Percentiles rank a stretch among this genome's conserved stretches.
Conservation (phyloP, 768 basidiomycete species). For the Suillus subaureus region DNA sequence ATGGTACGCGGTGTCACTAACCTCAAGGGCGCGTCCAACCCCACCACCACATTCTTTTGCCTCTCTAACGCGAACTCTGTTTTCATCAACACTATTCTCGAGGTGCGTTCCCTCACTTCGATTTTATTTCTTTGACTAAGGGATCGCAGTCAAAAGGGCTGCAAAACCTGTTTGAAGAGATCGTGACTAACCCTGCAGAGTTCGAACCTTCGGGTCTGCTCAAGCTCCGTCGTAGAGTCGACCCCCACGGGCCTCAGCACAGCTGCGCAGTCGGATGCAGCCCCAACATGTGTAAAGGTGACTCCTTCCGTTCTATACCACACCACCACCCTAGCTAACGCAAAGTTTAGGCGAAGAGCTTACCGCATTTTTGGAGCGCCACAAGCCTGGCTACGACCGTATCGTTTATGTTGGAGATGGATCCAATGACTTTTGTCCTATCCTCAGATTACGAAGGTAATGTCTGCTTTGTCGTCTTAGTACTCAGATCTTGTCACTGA, state of each 20-base stretch:
- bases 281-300: constrained; percentile 97
- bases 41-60: constrained; percentile 78
- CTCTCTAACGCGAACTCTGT: constrained; percentile 93
- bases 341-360: constrained; percentile 79
- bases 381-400: constrained; percentile 67
- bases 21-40: constrained; percentile 66
- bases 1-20: constrained; percentile 88
- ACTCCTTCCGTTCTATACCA: not conserved
- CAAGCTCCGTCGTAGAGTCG: constrained; percentile 73
- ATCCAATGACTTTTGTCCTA: constrained; percentile 92
- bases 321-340: not conserved
- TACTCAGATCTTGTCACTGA: constrained; percentile 2
- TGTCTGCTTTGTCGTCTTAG: constrained; percentile 16
- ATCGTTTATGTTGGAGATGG: constrained; percentile 95
- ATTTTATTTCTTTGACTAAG: not conserved
- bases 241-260: constrained; percentile 79
- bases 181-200: constrained; percentile 91
- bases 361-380: constrained; percentile 70
- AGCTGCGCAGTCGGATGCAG: constrained; percentile 85
- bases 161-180: constrained; percentile 70
- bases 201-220: constrained; percentile 76
- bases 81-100: constrained; percentile 88
- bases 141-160: constrained; percentile 72
- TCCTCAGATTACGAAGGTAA: constrained; percentile 76
- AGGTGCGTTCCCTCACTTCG: constrained; percentile 45